Percentiles rank a stretch among this genome's conserved stretches.
Conservation (phyloP, 176 grass and related monocot species). For the Elymus sibiricus region DNA sequence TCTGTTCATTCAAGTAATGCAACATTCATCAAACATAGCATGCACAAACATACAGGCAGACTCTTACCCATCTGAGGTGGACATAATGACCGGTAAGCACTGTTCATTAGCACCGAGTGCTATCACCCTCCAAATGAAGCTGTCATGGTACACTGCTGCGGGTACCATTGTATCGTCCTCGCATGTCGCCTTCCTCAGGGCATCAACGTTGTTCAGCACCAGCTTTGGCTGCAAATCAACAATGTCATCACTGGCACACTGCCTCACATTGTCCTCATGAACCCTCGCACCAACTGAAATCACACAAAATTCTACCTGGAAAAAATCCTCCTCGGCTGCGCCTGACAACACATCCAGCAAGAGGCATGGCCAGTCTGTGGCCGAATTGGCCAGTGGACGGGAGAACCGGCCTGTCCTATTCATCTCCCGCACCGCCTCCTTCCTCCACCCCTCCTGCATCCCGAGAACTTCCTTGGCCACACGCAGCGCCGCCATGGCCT, state of each 20-base stretch:
- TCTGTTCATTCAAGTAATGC: neutral
- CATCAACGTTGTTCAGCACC: constrained; percentile 89
- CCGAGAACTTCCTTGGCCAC: constrained; percentile 79
- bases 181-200: constrained; percentile 55
- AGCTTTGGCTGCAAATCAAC: constrained; percentile 70
- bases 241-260: neutral
- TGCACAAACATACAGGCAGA: neutral
- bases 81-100: constrained; percentile 80
- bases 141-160: constrained; percentile 79
- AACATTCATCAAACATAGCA: neutral
- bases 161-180: constrained; percentile 67
- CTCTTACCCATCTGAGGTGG: constrained; percentile 82
- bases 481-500: constrained; percentile 50
- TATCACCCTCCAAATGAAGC: constrained; percentile 87
- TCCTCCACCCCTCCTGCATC: constrained; percentile 83
- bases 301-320: constrained; percentile 49
- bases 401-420: constrained; percentile 63
- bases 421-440: constrained; percentile 58
- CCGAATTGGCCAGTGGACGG: constrained; percentile 62
- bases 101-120: constrained; percentile 78
- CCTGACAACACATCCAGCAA: constrained; percentile 75
- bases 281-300: neutral
- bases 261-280: neutral
- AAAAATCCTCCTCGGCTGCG: constrained; percentile 65
- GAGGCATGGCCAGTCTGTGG: constrained; percentile 87